Conservation (phyloP, 495 filamentous ascomycete species). For the Tuber umbilicatum region DNA sequence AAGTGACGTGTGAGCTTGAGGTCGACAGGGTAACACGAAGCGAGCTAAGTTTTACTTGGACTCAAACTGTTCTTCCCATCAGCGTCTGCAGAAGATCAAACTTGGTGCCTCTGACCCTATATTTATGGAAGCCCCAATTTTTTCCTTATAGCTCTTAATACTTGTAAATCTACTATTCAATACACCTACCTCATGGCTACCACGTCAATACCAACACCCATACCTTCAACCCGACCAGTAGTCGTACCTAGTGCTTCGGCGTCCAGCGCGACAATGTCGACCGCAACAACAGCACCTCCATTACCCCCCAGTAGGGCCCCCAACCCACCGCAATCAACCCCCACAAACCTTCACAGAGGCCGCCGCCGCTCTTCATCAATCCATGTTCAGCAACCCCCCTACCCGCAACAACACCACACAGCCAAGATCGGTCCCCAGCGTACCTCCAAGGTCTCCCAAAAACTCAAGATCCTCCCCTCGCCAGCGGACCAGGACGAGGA, state of each 20-base stretch:
- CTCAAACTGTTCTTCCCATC: not conserved
- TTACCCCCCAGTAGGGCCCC: not conserved
- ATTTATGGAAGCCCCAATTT: not conserved
- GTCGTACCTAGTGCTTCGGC: not conserved
- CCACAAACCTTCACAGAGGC: conserved; percentile 11
- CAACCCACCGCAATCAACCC: not conserved
- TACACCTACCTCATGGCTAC: conserved; percentile 16
- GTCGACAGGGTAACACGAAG: not conserved
- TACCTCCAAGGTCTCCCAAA: conserved; percentile 91
- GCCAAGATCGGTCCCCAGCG: conserved; percentile 89
- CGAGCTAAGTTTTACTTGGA: not conserved
- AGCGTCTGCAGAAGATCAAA: not conserved
- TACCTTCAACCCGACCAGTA: not conserved
- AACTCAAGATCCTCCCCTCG: conserved; percentile 87
- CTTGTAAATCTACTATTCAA: not conserved
- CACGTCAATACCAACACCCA: conserved; percentile 17
- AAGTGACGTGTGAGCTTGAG: not conserved
- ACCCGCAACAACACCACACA: conserved; percentile 13
- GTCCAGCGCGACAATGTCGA: not conserved
- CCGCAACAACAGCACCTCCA: conserved; percentile 10
- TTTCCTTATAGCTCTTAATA: not conserved
- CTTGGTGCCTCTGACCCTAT: not conserved
- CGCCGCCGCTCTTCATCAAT: conserved; percentile 31
- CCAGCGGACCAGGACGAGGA: conserved; percentile 83
- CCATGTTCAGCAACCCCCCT: conserved; percentile 8